A percentile compares a stretch with the other conserved stretches of the same genome.
phyloP scores from a whole-genome alignment of 2,329 filamentous ascomycete species.

The Penicillium sp. region DNA sequence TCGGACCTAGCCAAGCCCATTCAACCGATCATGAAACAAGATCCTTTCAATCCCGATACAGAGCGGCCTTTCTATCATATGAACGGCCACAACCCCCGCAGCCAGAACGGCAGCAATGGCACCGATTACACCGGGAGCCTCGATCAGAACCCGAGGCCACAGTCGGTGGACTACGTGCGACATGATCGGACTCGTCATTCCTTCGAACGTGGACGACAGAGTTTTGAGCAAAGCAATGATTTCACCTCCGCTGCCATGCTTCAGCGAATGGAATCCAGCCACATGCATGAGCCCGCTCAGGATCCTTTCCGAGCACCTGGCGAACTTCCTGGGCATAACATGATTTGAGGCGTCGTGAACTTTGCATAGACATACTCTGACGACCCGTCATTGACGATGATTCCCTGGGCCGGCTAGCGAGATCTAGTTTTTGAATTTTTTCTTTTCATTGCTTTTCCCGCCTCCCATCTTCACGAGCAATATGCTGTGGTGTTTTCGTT shows the following conservation, averaged over 20 bases:
- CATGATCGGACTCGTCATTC: slow-evolving; percentile 79
- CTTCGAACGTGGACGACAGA: slow-evolving; percentile 77
- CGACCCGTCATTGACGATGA: slow-evolving; percentile 25
- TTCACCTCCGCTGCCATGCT: slow-evolving; percentile 87
- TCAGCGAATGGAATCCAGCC: slow-evolving; percentile 71
- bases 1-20: slow-evolving; percentile 45
- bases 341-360: slow-evolving; percentile 25
- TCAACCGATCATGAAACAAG: slow-evolving; percentile 54
- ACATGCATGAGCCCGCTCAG: slow-evolving; percentile 29
- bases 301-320: slow-evolving; percentile 32
- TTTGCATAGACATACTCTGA: slow-evolving; percentile 28
- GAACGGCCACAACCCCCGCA: slow-evolving; percentile 71
- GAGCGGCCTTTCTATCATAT: slow-evolving; percentile 83
- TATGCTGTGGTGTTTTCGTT: slow-evolving; percentile 24
- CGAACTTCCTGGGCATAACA: slow-evolving; percentile 29
- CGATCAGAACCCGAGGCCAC: slow-evolving; percentile 50
- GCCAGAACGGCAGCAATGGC: slow-evolving; percentile 88
- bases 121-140: slow-evolving; percentile 71
- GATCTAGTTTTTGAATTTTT: slow-evolving; percentile 22
- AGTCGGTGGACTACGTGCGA: slow-evolving; percentile 54
- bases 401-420: slow-evolving; percentile 31
- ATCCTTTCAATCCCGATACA: slow-evolving; percentile 73
- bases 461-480: slow-evolving; percentile 22
- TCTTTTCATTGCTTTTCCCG: slow-evolving; percentile 14
- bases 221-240: slow-evolving; percentile 81